Evolutionary conservation across 129 eudicot genomes (phyloP), one percentile per base, ranked within the genome.

Genomic region (Rutidosis leptorrhynchoides): DNA sequence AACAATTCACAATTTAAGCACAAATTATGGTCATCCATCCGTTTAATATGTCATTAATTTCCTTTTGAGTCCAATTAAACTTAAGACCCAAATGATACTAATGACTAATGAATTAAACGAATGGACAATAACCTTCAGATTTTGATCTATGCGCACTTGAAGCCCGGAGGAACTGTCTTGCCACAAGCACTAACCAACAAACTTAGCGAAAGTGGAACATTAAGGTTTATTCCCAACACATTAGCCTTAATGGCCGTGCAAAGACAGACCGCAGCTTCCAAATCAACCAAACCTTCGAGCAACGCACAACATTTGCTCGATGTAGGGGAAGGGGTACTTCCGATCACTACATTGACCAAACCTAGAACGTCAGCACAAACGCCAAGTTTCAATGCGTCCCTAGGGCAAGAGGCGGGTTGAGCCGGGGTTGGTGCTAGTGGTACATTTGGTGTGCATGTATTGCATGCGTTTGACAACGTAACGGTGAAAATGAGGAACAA

Each of bases 181-280:
- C 62, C 66, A 56, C 95, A 87, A 57, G 95, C 83, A 57, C 83
- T 87, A 7, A 82, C 24, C 20, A 87, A 33, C 67, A 73, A 78
- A 54, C 90, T 84, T 24, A 87, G 85, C 1, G 95, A 64, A 28
- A 87, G 23, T 10, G 95, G 95, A 52, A 87, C 60, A 14, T 84
- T 76, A 33, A 87, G 70, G 83, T 87, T 87, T 35, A 84, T 81
- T 19, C 95, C 95, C 10, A 87, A 74, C 14, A 87, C 71, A 33
- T 82, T 87, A 7, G 95, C 95, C 80, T 87, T 87, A 12, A 87
- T 76, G 58, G 81, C 90, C 0, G 90, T 87, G 80, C 95, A 87
- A 68, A 87, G 90, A 42, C 95, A 87, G 27, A 62, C 87, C 10
- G 95, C 95, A 30, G 51, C 95, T 49, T 87, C 95, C 70, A 87